phyloP scores from a whole-genome alignment of 1,284 basidiomycete species.

The Heliocybe sulcata region DNA sequence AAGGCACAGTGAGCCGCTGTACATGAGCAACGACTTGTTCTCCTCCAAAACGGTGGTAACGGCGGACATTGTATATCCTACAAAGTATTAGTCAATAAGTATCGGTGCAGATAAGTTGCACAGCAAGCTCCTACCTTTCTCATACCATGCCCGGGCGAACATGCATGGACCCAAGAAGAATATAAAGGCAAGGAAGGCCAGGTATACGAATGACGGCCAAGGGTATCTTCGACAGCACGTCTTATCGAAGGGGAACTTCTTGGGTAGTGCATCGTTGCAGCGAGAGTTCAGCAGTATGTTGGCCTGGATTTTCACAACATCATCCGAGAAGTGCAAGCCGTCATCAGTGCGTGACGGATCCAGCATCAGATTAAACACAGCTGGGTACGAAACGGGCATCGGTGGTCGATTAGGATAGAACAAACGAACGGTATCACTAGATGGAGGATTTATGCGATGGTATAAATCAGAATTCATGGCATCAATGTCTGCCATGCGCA shows the following conservation, averaged over 20 bases:
- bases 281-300: constrained; percentile 74
- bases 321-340: constrained; percentile 74
- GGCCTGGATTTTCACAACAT: constrained; percentile 64
- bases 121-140: constrained; percentile 20
- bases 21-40: constrained; percentile 43
- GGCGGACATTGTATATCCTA: constrained; percentile 21
- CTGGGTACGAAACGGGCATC: constrained; percentile 53
- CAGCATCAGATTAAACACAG: constrained; percentile 75
- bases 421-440: constrained; percentile 22
- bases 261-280: constrained; percentile 73
- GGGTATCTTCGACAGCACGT: constrained; percentile 82
- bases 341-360: constrained; percentile 70
- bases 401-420: constrained; percentile 16
- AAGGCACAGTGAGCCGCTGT: constrained; percentile 59
- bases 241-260: constrained; percentile 67
- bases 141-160: constrained; percentile 26
- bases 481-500: constrained; percentile 72
- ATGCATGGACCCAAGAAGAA: constrained; percentile 52
- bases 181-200: constrained; percentile 43
- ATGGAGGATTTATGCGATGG: constrained; percentile 52
- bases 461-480: constrained; percentile 83
- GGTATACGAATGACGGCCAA: constrained; percentile 54
- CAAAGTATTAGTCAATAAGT: background rate
- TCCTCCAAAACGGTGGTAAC: constrained; percentile 28
- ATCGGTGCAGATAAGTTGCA: background rate